phyloP scores from a whole-genome alignment of 2,329 filamentous ascomycete genomes.

The Pseudogymnoascus sp. region DNA sequence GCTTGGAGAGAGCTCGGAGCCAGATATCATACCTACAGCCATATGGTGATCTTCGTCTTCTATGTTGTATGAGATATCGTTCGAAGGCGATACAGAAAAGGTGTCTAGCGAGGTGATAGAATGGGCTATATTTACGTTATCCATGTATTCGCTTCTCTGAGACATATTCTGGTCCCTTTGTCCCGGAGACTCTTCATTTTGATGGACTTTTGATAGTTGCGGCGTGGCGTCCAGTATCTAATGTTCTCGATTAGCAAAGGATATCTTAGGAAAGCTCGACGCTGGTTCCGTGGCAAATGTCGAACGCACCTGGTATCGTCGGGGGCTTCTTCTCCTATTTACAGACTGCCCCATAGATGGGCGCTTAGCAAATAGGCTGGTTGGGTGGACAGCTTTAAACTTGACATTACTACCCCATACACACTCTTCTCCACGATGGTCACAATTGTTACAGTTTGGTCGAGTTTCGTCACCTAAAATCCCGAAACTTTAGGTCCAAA shows the following conservation, averaged over 20 bases:
- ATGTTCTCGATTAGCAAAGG: neutral
- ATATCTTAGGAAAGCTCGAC: neutral
- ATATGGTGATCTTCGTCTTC: neutral
- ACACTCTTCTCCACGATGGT: slow-evolving; percentile 25
- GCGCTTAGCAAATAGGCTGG: slow-evolving; percentile 24
- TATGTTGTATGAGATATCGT: neutral
- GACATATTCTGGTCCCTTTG: neutral
- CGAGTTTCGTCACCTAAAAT: slow-evolving; percentile 26
- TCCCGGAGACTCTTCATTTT: neutral
- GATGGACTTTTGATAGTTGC: slow-evolving; percentile 11
- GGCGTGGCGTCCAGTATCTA: slow-evolving; percentile 16
- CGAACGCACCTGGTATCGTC: neutral
- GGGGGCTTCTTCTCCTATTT: neutral
- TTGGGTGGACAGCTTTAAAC: slow-evolving; percentile 29
- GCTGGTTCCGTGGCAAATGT: neutral
- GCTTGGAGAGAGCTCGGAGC: neutral
- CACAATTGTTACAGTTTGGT: slow-evolving; percentile 28
- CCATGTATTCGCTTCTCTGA: neutral
- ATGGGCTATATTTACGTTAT: neutral
- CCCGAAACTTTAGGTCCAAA: neutral
- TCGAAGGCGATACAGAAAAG: slow-evolving; percentile 1
- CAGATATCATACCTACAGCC: neutral
- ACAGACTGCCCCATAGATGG: slow-evolving; percentile 25
- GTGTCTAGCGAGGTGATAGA: slow-evolving; percentile 5
- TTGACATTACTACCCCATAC: slow-evolving; percentile 28